Conservation (phyloP, 495 filamentous ascomycete genomes). For the Monascus purpureus region DNA sequence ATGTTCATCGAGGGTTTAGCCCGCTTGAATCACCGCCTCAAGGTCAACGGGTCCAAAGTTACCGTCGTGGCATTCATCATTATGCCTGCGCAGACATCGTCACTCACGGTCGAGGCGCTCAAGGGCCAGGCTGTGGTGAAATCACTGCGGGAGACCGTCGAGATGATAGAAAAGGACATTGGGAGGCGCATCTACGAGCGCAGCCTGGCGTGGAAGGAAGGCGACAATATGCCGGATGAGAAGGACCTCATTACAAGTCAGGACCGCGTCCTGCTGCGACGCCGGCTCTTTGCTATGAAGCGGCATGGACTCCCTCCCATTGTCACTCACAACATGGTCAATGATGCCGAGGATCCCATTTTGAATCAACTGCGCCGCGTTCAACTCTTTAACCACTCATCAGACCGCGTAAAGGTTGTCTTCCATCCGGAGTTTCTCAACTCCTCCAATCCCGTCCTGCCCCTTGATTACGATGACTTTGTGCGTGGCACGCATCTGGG, state of each 20-base stretch:
- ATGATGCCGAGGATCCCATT: slow-evolving; percentile 86
- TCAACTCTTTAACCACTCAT: slow-evolving; percentile 89
- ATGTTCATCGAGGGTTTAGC: slow-evolving; percentile 98
- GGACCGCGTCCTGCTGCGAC: slow-evolving; percentile 84
- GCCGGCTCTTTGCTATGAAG: slow-evolving; percentile 93
- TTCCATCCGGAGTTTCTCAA: slow-evolving; percentile 98
- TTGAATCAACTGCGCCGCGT: slow-evolving; percentile 93
- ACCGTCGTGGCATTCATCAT: slow-evolving; percentile 99
- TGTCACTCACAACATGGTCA: slow-evolving; percentile 99
- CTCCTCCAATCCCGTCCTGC: slow-evolving; percentile 87
- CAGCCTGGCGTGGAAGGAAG: slow-evolving; percentile 86
- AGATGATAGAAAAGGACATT: slow-evolving; percentile 78
- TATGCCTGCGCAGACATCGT: slow-evolving; percentile 96
- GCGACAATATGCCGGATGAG: slow-evolving; percentile 81
- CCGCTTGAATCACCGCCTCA: slow-evolving; percentile 84
- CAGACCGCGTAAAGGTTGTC: slow-evolving; percentile 89
- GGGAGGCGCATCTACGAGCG: slow-evolving; percentile 91
- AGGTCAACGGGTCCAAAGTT: slow-evolving; percentile 69
- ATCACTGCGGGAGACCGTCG: slow-evolving; percentile 80
- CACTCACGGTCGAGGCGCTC: slow-evolving; percentile 85
- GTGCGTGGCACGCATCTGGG: slow-evolving; percentile 93
- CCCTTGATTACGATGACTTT: slow-evolving; percentile 96
- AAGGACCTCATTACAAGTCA: slow-evolving; percentile 86
- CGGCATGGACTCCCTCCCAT: slow-evolving; percentile 78
- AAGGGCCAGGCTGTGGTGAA: slow-evolving; percentile 97